A percentile compares a stretch with the other conserved stretches of the same genome.
phyloP scores from a whole-genome alignment of 371 early-diverging fungal genomes.

The Blakeslea trispora region DNA sequence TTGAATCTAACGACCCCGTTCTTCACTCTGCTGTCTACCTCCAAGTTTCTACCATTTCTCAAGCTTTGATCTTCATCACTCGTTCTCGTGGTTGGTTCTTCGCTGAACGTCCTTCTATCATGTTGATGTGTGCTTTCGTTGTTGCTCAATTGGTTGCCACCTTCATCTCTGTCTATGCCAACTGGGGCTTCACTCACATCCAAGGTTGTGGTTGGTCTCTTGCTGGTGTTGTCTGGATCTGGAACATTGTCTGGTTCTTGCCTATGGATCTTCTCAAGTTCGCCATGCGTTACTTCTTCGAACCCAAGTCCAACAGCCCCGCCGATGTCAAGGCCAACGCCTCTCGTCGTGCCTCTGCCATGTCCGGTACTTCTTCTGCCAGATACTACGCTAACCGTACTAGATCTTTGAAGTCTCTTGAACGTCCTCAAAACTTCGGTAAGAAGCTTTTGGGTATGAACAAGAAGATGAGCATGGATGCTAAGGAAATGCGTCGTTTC shows the following conservation, averaged over 20 bases:
- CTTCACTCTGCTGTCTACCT: slow-evolving; percentile 56
- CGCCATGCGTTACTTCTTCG: slow-evolving; percentile 60
- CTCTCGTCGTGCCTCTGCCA: slow-evolving; percentile 49
- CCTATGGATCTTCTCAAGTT: slow-evolving; percentile 78
- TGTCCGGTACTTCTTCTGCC: slow-evolving; percentile 47
- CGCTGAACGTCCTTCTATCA: slow-evolving; percentile 49
- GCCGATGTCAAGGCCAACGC: slow-evolving; percentile 39
- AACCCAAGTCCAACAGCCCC: slow-evolving; percentile 49
- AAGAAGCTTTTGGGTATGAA: slow-evolving; percentile 41
- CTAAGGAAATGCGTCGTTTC: slow-evolving; percentile 57
- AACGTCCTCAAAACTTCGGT: slow-evolving; percentile 48
- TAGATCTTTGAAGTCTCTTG: slow-evolving; percentile 41
- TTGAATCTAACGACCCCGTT: slow-evolving; percentile 38
- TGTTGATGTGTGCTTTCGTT: slow-evolving; percentile 49
- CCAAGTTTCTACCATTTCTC: slow-evolving; percentile 57
- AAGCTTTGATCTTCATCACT: slow-evolving; percentile 57
- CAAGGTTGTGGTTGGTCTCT: slow-evolving; percentile 54
- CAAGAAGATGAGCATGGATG: slow-evolving; percentile 47
- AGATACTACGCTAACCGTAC: slow-evolving; percentile 54
- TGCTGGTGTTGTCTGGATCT: slow-evolving; percentile 70
- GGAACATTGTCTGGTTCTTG: slow-evolving; percentile 78
- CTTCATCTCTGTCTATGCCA: slow-evolving; percentile 56
- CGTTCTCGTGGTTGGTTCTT: slow-evolving; percentile 56
- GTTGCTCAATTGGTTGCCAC: slow-evolving; percentile 58
- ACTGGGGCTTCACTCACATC: slow-evolving; percentile 59